Evolutionary conservation across 1,284 basidiomycete genomes (phyloP), one percentile per base, ranked within the genome.

Genomic region (Albatrellus sp.): DNA sequence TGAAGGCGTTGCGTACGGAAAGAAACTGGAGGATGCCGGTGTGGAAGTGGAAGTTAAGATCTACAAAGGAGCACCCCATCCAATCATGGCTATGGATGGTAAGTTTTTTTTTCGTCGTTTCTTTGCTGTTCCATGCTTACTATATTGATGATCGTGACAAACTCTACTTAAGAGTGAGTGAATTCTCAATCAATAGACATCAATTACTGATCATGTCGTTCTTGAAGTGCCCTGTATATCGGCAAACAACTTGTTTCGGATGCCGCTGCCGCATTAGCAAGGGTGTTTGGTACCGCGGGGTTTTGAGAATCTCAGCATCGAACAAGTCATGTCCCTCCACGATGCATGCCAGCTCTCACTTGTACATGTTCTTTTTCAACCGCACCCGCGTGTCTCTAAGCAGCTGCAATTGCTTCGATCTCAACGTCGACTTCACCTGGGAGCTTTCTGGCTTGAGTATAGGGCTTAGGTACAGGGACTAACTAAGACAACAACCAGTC

Each of bases 391-490:
- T 20, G 20, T 8, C 14, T 9, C 60, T 48, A 69, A 46, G 54
- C 51, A 14, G 68, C 57, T 6, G 80, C 76, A 51, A 85, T 80
- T 42, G 74, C 79, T 64, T 88, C 84, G 48, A 89, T 78, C 65
- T 90, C 87, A 41, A 88, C 71, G 48, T 83, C 72, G 5, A 88
- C 85, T 53, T 86, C 83, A 55, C 73, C 70, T 8, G 85, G 86
- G 31, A 90, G 68, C 52, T 76, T 76, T 8, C 76, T 81, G 16
- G 84, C 86, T 66, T 84, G 81, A 52, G 87, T 82, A 57, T 82
- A 87, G 7, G 86, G 87, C 65, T 89, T 87, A n/a, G 73, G 74
- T 32, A 55, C 65, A 0, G 74, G 73, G 19, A 76, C 56, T 19
- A 75, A 51, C 69, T 73, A 43, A 7, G 34, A 37, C 17, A 38